These are phyloP conservation scores for Hagleromyces aurorensis DNA, from an alignment of 805 yeast genomes.

Conservation along the genomic window DNA sequence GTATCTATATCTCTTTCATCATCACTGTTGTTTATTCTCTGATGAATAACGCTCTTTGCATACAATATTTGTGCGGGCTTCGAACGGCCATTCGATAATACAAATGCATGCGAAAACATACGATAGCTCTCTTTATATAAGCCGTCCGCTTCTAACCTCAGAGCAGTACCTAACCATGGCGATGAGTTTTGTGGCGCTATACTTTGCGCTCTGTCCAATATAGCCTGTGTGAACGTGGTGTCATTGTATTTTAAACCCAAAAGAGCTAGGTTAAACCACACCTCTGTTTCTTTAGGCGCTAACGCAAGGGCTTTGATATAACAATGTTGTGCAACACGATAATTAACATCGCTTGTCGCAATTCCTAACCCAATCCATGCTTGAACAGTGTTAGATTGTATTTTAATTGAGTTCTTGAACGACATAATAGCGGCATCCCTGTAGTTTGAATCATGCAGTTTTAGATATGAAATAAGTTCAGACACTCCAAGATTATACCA, in stretches of 20 bases:
- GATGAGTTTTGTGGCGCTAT: conserved; percentile 66
- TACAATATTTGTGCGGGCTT: conserved; percentile 64
- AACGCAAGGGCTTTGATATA: conserved; percentile 73
- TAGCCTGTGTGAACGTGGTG: conserved; percentile 59
- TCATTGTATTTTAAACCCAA: conserved; percentile 66
- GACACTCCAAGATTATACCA: conserved; percentile 69
- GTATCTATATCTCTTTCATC: conserved; percentile 50
- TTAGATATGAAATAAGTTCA: conserved; percentile 40
- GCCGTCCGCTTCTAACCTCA: conserved; percentile 46
- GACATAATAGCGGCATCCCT: conserved; percentile 47
- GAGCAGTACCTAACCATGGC: conserved; percentile 85
- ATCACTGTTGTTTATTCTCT: conserved; percentile 36
- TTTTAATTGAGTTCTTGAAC: conserved; percentile 59
- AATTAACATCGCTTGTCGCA: conserved; percentile 54
- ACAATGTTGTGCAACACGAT: conserved; percentile 84
- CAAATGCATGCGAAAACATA: conserved; percentile 69
- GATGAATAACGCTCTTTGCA: conserved; percentile 49
- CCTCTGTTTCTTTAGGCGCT: conserved; percentile 54
- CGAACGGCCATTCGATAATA: conserved; percentile 66
- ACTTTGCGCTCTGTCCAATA: conserved; percentile 68
- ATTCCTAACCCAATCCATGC: conserved; percentile 83
- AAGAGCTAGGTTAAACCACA: conserved; percentile 80
- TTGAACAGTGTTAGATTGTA: conserved; percentile 60
- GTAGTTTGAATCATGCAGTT: conserved; percentile 23
- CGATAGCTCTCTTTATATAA: conserved; percentile 43